phyloP scores from a whole-genome alignment of 371 early-diverging fungal genomes.

The Nosema muscidifuracis region DNA sequence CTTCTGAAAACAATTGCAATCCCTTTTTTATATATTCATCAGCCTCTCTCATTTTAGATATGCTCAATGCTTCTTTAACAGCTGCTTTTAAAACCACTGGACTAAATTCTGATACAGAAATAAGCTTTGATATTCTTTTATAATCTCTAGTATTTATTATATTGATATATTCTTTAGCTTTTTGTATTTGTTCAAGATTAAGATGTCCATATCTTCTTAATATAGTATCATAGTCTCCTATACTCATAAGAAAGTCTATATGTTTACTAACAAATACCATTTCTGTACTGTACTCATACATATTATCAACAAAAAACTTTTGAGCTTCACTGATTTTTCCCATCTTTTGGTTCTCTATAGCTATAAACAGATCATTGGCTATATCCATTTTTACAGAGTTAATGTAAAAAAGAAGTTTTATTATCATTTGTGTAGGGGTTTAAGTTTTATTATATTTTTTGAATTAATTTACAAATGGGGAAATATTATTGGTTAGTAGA shows the following conservation, averaged over 20 bases:
- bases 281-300: conserved; percentile 1
- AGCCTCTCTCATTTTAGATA: not conserved
- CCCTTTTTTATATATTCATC: conserved; percentile 7
- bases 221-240: conserved; percentile 19
- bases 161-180: conserved; percentile 6
- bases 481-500: too few relatives aligned
- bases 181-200: not conserved
- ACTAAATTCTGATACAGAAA: conserved; percentile 2
- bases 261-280: conserved; percentile 16
- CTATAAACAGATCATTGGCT: conserved; percentile 1
- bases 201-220: conserved; percentile 22
- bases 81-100: conserved; percentile 6
- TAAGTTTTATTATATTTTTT: too few relatives aligned
- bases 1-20: not conserved
- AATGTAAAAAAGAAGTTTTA: conserved; percentile 1
- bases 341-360: conserved; percentile 1
- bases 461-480: too few relatives aligned
- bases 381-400: not conserved
- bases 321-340: conserved; percentile 25
- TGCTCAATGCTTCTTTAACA: conserved; percentile 10
- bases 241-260: conserved; percentile 19
- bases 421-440: not conserved
- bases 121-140: conserved; percentile 7
- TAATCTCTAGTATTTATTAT: conserved; percentile 1
- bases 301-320: conserved; percentile 5